Conservation (phyloP, 176 grass and related monocot genomes). For the Canna indica region DNA sequence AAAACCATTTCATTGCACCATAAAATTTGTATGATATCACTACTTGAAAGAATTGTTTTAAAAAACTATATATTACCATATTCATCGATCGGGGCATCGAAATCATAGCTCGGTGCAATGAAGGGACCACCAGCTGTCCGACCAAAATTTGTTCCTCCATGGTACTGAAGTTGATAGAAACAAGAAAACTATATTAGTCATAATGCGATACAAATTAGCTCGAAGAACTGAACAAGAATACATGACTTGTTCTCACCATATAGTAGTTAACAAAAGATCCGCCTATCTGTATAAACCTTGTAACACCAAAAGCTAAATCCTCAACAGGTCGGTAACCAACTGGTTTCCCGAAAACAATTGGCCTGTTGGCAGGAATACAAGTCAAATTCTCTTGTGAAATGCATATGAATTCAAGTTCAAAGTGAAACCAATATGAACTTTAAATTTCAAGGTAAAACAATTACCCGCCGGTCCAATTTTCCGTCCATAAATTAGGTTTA, state of each 20-base stretch:
- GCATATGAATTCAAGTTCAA: not conserved
- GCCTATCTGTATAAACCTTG: slow-evolving; percentile 81
- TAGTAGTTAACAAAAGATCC: slow-evolving; percentile 96
- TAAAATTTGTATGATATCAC: not conserved
- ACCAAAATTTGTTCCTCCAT: slow-evolving; percentile 94
- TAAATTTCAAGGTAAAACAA: not conserved
- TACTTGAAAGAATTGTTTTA: not conserved
- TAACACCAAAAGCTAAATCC: slow-evolving; percentile 72
- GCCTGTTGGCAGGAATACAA: slow-evolving; percentile 31
- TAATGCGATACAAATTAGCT: not conserved
- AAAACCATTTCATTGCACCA: not conserved
- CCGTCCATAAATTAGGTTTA: slow-evolving; percentile 88
- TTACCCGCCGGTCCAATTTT: slow-evolving; percentile 92
- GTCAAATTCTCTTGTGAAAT: not conserved
- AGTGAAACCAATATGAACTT: not conserved
- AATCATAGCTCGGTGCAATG: slow-evolving; percentile 88
- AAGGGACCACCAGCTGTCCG: slow-evolving; percentile 84
- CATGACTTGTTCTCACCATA: slow-evolving; percentile 56
- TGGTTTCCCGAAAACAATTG: slow-evolving; percentile 61
- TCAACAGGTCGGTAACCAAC: slow-evolving; percentile 76
- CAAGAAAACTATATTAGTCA: slow-evolving; percentile 18
- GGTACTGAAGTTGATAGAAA: slow-evolving; percentile 45
- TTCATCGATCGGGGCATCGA: slow-evolving; percentile 92
- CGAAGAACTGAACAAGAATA: not conserved
- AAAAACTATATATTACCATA: slow-evolving; percentile 43